Evolutionary conservation across 208 protist genomes (phyloP).

Genomic region (Leishmania guyanensis): DNA sequence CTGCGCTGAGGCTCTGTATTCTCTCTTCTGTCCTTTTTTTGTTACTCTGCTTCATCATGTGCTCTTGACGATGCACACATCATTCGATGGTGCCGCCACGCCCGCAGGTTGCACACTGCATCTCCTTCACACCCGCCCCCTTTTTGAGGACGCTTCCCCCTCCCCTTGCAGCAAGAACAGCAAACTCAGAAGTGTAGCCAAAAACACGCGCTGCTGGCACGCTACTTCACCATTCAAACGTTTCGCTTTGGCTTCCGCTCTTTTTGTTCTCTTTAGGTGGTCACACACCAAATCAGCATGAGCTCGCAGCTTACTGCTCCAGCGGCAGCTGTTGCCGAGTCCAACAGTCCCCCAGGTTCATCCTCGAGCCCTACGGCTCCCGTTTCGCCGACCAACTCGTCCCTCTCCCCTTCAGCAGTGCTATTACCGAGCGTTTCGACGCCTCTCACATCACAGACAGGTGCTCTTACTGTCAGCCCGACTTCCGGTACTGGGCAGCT

Average conservation of each 20-base stretch:
- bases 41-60: not conserved
- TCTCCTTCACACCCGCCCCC: not conserved
- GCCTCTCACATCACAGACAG: slow-evolving; percentile 15
- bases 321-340: not conserved
- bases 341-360: slow-evolving; percentile 23
- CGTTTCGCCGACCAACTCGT: slow-evolving; percentile 4
- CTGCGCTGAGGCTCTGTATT: not conserved
- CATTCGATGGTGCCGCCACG: not conserved
- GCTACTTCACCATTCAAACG: not conserved
- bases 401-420: not conserved
- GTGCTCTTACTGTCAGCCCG: slow-evolving; percentile 9
- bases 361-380: slow-evolving; percentile 23
- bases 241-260: not conserved
- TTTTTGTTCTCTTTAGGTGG: not conserved
- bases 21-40: not conserved
- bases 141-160: not conserved
- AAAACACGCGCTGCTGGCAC: not conserved
- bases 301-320: not conserved
- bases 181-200: not conserved
- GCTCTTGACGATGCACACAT: not conserved
- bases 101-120: not conserved
- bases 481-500: not conserved
- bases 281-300: not conserved
- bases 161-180: not conserved
- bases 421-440: not conserved